Base-by-base conservation (phyloP, 768 basidiomycete genomes). In the Austroboletus eburneus region DNA sequence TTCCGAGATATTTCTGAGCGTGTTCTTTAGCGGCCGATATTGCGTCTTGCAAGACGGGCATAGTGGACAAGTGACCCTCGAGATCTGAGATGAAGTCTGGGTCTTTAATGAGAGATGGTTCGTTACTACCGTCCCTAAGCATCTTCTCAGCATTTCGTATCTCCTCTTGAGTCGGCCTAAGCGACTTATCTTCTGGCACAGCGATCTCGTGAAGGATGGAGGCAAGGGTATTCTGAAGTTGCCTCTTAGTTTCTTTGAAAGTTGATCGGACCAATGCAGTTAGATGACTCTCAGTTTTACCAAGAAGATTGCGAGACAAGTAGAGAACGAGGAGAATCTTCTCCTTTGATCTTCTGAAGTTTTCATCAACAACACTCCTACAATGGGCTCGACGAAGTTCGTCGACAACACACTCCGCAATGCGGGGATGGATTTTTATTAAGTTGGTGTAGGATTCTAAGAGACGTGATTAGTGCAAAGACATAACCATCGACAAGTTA, bases 341-440 rank as follows among this genome's bases (percentile, higher is more conserved):
- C 25, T 57, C 61, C 39, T 63, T 63, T 1, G 50, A 59, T 27
- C 21, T 58, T 39, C 52, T 51, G 44, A 63, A 64, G 13, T 20
- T 37, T 36, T 56, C 52, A 3, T 64, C 51, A 0, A 24, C 5
- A 39, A 63, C 42, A 12, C 22, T 47, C 42, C 58, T 54, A 35
- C 35, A 56, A 10, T 51, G 50, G 13, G 20, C 23, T 38, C 34
- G 52, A 25, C 34, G 29, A 34, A 64, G 42, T 36, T 62, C 58
- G 4, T 64, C 59, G 5, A 36, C 13, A 14, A 63, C 46, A 13
- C 3, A 36, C 14, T 62, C 57, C 20, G 43, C 54, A 16, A 63
- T 50, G 21, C 53, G 47, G 0, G 59, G 54, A 44, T 63, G 54
- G 9, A 52, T 42, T 2, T 38, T 21, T 17, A 45, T 50, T 23